Conservation (phyloP, 192 early-diverging fungal species). For the Gaertneriomyces sp. region DNA sequence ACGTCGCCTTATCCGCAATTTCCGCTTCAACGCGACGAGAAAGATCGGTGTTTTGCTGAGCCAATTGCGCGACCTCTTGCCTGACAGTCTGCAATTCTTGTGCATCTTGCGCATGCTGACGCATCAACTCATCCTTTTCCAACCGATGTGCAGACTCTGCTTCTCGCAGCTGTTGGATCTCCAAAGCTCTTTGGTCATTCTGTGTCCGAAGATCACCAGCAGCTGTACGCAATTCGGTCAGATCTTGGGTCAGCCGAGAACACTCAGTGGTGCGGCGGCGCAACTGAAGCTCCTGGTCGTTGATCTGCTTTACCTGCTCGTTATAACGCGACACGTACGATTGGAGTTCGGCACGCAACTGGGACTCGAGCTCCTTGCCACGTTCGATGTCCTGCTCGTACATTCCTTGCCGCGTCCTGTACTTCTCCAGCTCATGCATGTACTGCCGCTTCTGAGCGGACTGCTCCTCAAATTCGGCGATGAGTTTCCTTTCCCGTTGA, state of each 20-base stretch:
- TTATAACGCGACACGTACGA: not conserved
- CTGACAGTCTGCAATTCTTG: slow-evolving; percentile 25
- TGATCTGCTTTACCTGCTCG: slow-evolving; percentile 23
- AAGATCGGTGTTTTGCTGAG: slow-evolving; percentile 34
- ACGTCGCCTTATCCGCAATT: slow-evolving; percentile 28
- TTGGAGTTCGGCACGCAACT: slow-evolving; percentile 39
- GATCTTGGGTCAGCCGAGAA: slow-evolving; percentile 24
- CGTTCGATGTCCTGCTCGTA: slow-evolving; percentile 39
- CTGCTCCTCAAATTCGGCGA: slow-evolving; percentile 37
- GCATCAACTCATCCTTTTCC: slow-evolving; percentile 28
- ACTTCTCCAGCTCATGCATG: slow-evolving; percentile 32
- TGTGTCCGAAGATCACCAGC: slow-evolving; percentile 22
- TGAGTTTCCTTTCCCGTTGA: slow-evolving; percentile 33
- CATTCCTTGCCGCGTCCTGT: slow-evolving; percentile 14
- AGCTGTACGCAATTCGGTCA: slow-evolving; percentile 19
- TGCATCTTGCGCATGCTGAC: not conserved
- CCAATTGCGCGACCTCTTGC: slow-evolving; percentile 25
- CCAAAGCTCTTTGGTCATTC: slow-evolving; percentile 17
- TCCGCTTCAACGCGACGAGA: slow-evolving; percentile 31
- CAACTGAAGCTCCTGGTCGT: slow-evolving; percentile 19
- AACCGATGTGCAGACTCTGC: slow-evolving; percentile 15
- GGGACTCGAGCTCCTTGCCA: slow-evolving; percentile 31
- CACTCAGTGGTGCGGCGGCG: slow-evolving; percentile 26
- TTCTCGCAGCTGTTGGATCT: slow-evolving; percentile 23
- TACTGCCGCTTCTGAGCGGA: slow-evolving; percentile 29